Conservation (phyloP, 1,284 basidiomycete genomes). For the Fomitopsis schrenkii region DNA sequence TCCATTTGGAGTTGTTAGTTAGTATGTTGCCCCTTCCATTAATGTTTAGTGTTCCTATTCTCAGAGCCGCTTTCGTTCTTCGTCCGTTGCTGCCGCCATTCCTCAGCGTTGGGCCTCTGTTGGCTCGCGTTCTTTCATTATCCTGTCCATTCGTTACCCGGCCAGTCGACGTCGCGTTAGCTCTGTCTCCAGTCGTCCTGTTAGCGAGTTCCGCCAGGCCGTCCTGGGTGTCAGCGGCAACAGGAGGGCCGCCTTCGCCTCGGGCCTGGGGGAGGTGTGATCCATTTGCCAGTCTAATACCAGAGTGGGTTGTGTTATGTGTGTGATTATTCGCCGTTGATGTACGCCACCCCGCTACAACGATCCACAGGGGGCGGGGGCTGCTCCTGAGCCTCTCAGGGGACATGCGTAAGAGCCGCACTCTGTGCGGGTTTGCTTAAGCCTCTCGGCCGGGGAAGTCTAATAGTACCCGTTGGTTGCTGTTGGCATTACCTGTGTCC, state of each 20-base stretch:
- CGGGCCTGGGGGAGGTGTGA: neutral
- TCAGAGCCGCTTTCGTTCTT: neutral
- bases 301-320: neutral
- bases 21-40: constrained; percentile 11
- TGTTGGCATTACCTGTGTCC: too few species aligned
- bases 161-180: too few species aligned
- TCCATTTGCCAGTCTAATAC: neutral
- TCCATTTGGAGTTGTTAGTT: constrained; percentile 21
- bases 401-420: neutral
- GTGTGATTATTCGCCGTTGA: neutral
- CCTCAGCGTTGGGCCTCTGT: too few species aligned
- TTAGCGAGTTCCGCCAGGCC: too few species aligned
- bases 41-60: neutral
- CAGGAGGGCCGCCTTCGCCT: neutral
- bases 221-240: neutral
- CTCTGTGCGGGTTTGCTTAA: neutral
- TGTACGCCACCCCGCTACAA: neutral
- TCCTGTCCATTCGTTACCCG: too few species aligned
- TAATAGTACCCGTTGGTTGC: neutral
- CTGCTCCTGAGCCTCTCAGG: neutral
- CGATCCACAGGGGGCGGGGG: too few species aligned
- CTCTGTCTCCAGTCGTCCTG: too few species aligned
- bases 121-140: too few species aligned
- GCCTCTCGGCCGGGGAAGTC: neutral
- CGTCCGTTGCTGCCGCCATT: neutral